Evolutionary conservation across 2,329 filamentous ascomycete genomes (phyloP).

Genomic region (Clonostachys solani): DNA sequence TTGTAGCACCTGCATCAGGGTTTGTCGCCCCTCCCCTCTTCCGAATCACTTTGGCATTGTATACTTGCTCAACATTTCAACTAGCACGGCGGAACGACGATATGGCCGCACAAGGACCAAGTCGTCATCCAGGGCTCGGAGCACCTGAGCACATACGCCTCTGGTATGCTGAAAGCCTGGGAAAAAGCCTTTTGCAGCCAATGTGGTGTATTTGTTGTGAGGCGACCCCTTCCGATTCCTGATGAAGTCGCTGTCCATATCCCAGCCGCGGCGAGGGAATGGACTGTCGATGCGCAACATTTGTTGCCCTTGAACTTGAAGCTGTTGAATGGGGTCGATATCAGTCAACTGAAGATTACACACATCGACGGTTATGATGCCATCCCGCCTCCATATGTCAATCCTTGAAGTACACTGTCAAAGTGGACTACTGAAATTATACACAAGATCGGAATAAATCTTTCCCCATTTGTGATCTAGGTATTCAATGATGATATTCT

Average conservation of each 20-base stretch:
- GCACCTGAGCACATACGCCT: conserved; percentile 25
- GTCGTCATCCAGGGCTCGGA: conserved; percentile 25
- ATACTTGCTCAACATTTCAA: no score
- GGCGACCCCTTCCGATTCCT: no score
- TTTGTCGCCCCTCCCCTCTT: conserved; percentile 14
- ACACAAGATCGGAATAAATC: no score
- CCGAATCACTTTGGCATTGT: no score
- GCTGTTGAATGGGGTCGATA: conserved; percentile 27
- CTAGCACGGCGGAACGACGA: conserved; percentile 38
- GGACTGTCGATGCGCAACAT: no score
- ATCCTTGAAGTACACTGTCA: conserved; percentile 21
- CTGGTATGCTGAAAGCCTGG: conserved; percentile 26
- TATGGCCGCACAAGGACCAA: conserved; percentile 32
- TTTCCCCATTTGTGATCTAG: no score
- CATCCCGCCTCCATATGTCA: conserved; percentile 25
- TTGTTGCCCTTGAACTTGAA: conserved; percentile 27
- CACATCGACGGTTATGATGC: conserved; percentile 17
- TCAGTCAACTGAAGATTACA: conserved; percentile 13
- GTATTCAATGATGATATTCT: no score
- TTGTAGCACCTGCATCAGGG: conserved; percentile 44
- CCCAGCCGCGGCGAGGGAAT: no score
- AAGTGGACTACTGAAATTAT: no score
- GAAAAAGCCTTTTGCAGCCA: conserved; percentile 42
- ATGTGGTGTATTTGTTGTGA: conserved; percentile 40
- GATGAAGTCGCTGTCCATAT: conserved; percentile 8